Evolutionary conservation across 2,329 filamentous ascomycete genomes (phyloP).

Genomic region (Colletotrichum cuscutae): DNA sequence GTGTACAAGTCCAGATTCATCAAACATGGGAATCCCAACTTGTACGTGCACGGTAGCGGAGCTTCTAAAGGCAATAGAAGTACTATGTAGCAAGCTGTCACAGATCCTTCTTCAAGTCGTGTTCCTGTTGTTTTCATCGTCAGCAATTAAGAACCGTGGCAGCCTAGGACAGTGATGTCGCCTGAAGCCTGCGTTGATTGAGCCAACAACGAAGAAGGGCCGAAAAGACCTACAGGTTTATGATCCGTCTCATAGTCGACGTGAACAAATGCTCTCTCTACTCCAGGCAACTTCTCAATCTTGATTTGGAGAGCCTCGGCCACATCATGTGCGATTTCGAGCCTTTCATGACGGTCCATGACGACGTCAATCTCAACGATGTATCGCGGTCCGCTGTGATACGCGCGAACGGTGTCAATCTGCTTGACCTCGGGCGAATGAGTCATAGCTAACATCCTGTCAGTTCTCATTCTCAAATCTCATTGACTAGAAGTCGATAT

Average conservation of each 20-base stretch:
- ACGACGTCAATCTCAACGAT: constrained; percentile 97
- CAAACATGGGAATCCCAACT: no score
- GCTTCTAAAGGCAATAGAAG: no score
- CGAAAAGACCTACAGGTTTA: constrained; percentile 68
- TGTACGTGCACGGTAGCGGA: no score
- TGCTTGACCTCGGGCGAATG: constrained; percentile 84
- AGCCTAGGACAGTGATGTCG: no score
- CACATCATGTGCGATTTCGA: constrained; percentile 88
- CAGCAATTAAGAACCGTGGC: background rate
- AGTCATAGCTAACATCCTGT: constrained; percentile 68
- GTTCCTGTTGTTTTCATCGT: constrained; percentile 55
- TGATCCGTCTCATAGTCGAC: constrained; percentile 98
- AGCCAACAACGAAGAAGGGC: background rate
- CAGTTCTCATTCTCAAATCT: background rate
- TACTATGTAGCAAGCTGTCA: constrained; percentile 39
- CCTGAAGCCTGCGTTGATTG: no score
- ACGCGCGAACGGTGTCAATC: constrained; percentile 95
- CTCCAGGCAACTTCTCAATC: constrained; percentile 88
- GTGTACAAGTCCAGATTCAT: no score
- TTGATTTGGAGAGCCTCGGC: constrained; percentile 95
- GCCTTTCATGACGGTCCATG: constrained; percentile 80
- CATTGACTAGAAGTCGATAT: rapidly evolving
- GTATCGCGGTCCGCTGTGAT: constrained; percentile 87
- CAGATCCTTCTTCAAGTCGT: constrained; percentile 70
- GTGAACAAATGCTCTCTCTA: constrained; percentile 95